phyloP scores from a whole-genome alignment of 2,329 filamentous ascomycete genomes.

The Gremmenia infestans region DNA sequence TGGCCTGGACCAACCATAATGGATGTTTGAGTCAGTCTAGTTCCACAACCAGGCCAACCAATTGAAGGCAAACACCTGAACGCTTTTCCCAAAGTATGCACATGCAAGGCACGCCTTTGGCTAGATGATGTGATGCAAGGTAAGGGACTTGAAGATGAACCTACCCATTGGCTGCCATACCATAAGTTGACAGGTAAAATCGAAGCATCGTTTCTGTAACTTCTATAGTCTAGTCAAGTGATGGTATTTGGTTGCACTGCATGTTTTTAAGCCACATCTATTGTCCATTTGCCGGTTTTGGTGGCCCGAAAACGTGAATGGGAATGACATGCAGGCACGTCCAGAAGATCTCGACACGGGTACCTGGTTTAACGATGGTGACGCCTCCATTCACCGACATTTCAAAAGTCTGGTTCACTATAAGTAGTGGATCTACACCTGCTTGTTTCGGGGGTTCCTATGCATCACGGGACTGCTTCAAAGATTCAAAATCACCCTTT shows the following conservation, averaged over 20 bases:
- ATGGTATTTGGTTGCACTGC: not conserved
- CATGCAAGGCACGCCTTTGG: slow-evolving; percentile 15
- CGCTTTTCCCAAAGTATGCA: slow-evolving; percentile 6
- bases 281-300: not conserved
- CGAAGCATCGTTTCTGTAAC: not conserved
- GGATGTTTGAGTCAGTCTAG: not conserved
- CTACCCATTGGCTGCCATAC: slow-evolving; percentile 1
- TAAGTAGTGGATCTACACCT: too few relatives aligned
- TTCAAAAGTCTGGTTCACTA: too few relatives aligned
- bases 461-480: too few relatives aligned
- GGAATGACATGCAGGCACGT: not conserved
- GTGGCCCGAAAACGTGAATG: not conserved
- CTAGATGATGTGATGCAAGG: slow-evolving; percentile 12
- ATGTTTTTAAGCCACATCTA: not conserved
- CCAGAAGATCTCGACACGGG: too few relatives aligned
- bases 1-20: not conserved
- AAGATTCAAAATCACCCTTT: too few relatives aligned
- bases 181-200: slow-evolving; percentile 7
- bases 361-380: too few relatives aligned
- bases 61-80: not conserved
- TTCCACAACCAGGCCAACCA: slow-evolving; percentile 1
- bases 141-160: not conserved
- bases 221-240: not conserved
- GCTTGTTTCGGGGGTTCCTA: too few relatives aligned
- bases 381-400: too few relatives aligned